Base-by-base conservation (phyloP, 2,329 filamentous ascomycete species). In the Alternaria conjuncta region DNA sequence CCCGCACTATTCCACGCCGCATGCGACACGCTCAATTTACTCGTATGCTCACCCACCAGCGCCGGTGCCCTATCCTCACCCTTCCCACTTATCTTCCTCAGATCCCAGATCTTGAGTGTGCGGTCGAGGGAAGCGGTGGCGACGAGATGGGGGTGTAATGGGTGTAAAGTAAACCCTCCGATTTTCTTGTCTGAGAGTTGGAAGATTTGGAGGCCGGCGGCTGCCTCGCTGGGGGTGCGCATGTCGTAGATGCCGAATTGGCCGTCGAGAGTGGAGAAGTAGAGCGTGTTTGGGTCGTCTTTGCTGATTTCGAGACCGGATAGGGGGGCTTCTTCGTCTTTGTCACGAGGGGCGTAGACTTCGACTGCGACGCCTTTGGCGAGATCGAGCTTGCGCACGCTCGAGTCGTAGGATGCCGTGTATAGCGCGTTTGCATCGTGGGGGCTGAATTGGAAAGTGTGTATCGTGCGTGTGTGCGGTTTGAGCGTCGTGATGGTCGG, bases 61-160 rank as follows among this genome's bases (percentile, higher is more conserved):
- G 86, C 82, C 0, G 94, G 95, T 3, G 87, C 82, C 1, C 87
- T 82, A 23, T 84, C 78, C 5, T 89, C 87, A 0, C 84, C 87
- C 57, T 86, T 88, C 1, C 89, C 90, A 5, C 80, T 86, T 12
- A 96, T 91, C 64, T 93, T 95, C 25, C 96, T 88, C 44, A 97
- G 73, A 73, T 99, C 96, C 96, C 96, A 99, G 3, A 99, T 86
- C 73, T 94, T 95, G 72, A 99, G 82, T 0, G 90, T 96, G 3
- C 95, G 88, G 76, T 99, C 96, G 0, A 99, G 84, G 0, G 93
- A 96, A 0, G 94, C 96, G 0, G 96, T 98, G 0, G 94, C 93
- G 0, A 97, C 81, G 5, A 97, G 87, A 74, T 98, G 92, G 0
- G 94, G 90, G 3, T 93, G 87, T 0, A 90, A 79, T 0, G 96